These are phyloP conservation scores for Salix caprea DNA, from an alignment of 345 rosid species.

Conservation along the genomic window DNA sequence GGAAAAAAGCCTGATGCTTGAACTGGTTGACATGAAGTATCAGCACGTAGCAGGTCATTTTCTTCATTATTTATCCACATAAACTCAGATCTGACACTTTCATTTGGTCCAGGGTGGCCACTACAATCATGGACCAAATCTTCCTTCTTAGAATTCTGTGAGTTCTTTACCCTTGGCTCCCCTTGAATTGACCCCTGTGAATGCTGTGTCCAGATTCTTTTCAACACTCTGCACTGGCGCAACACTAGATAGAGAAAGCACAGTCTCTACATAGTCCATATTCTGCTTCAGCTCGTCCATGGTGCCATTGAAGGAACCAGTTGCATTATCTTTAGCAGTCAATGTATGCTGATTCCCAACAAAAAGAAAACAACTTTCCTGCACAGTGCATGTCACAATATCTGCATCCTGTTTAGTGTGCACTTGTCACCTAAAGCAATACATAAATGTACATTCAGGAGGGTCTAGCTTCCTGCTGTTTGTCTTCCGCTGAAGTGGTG, in stretches of 20 bases:
- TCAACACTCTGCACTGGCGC: slow-evolving; percentile 13
- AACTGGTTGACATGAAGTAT: slow-evolving; percentile 26
- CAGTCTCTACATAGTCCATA: slow-evolving; percentile 21
- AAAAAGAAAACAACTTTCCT: slow-evolving; percentile 13
- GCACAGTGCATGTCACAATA: slow-evolving; percentile 14
- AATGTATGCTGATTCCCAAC: slow-evolving; percentile 7
- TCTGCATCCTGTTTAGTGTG: slow-evolving; percentile 12
- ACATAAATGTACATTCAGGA: not conserved
- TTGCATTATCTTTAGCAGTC: slow-evolving; percentile 10
- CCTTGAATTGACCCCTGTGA: slow-evolving; percentile 16
- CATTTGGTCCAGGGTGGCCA: slow-evolving; percentile 19
- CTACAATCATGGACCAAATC: slow-evolving; percentile 22
- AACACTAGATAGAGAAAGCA: slow-evolving; percentile 15
- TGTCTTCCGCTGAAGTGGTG: not conserved
- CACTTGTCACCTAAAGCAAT: slow-evolving; percentile 15
- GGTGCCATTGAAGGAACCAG: slow-evolving; percentile 11
- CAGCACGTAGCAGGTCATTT: slow-evolving; percentile 23
- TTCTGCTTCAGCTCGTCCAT: slow-evolving; percentile 28
- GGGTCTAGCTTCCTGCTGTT: slow-evolving; percentile 13
- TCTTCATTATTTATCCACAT: slow-evolving; percentile 41
- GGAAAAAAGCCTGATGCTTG: slow-evolving; percentile 34
- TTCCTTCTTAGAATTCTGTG: slow-evolving; percentile 23
- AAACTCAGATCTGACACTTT: slow-evolving; percentile 26
- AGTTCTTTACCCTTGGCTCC: slow-evolving; percentile 17
- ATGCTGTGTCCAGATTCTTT: slow-evolving; percentile 21